phyloP scores from a whole-genome alignment of 805 yeast genomes.

The Candida xiaguanensis region DNA sequence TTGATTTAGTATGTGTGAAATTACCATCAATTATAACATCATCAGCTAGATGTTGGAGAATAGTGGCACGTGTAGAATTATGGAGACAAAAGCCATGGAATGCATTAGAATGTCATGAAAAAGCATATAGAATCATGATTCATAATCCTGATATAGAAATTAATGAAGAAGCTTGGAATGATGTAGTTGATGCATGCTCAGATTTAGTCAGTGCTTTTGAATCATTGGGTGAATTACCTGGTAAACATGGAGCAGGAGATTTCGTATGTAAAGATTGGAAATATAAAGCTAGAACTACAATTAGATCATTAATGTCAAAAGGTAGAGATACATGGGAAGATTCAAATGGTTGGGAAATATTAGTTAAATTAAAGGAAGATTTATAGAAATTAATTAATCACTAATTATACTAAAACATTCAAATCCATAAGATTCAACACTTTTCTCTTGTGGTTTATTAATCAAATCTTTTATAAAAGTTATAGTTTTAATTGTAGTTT shows the following conservation, averaged over 20 bases:
- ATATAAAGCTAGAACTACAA: slow-evolving; percentile 69
- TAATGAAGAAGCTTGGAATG: slow-evolving; percentile 65
- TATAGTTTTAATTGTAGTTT: neutral
- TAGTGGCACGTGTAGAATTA: slow-evolving; percentile 77
- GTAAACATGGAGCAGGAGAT: slow-evolving; percentile 75
- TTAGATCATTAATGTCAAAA: slow-evolving; percentile 72
- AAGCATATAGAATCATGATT: slow-evolving; percentile 72
- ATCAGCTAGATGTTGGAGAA: slow-evolving; percentile 70
- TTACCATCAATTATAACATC: slow-evolving; percentile 70
- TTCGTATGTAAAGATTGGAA: slow-evolving; percentile 92
- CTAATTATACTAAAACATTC: slow-evolving; percentile 20
- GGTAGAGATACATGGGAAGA: slow-evolving; percentile 81
- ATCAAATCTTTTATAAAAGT: neutral
- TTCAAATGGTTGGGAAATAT: slow-evolving; percentile 68
- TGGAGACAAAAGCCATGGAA: slow-evolving; percentile 91
- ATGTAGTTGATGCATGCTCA: slow-evolving; percentile 71
- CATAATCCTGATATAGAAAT: slow-evolving; percentile 62
- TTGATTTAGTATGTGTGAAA: slow-evolving; percentile 65
- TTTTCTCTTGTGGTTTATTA: neutral
- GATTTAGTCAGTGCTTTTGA: slow-evolving; percentile 85
- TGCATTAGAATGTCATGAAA: slow-evolving; percentile 79
- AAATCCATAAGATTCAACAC: slow-evolving; percentile 22
- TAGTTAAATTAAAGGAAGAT: slow-evolving; percentile 51
- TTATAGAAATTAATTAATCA: slow-evolving; percentile 19
- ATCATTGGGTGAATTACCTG: slow-evolving; percentile 79